Evolutionary conservation across 192 early-diverging fungal genomes (phyloP).

Genomic region (Gryganskiella cystojenkinii): DNA sequence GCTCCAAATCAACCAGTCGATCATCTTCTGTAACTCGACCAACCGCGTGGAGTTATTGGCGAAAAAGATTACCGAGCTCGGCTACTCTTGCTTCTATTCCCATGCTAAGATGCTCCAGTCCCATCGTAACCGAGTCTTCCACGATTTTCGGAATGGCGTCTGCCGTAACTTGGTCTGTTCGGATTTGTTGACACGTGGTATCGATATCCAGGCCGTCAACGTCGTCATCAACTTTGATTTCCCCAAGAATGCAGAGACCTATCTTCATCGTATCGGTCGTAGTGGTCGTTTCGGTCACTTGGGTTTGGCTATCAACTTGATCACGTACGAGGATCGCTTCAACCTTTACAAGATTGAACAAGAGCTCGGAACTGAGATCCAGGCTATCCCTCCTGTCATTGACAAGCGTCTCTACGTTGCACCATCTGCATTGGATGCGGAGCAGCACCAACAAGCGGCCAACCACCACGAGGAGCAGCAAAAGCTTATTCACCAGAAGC

Average conservation of each 20-base stretch:
- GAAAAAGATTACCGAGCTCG: constrained; percentile 98
- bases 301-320: constrained; percentile 95
- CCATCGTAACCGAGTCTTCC: constrained; percentile 98
- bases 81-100: constrained; percentile 98
- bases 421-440: constrained; percentile 77
- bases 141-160: constrained; percentile 97
- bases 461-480: constrained; percentile 51
- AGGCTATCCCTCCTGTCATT: constrained; percentile 94
- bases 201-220: constrained; percentile 99
- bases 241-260: constrained; percentile 98
- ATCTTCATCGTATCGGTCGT: constrained; percentile 96
- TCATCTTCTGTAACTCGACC: constrained; percentile 99
- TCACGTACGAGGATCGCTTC: constrained; percentile 96
- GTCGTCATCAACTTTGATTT: constrained; percentile 99
- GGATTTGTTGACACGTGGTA: constrained; percentile 95
- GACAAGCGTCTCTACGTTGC: constrained; percentile 90
- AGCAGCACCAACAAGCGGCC: constrained; percentile 58
- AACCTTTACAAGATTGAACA: constrained; percentile 98
- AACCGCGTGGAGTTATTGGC: constrained; percentile 96
- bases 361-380: constrained; percentile 97
- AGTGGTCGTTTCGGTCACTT: constrained; percentile 95
- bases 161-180: constrained; percentile 97
- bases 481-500: constrained; percentile 40
- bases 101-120: constrained; percentile 97
- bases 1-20: constrained; percentile 99